Evolutionary conservation across 495 filamentous ascomycete genomes (phyloP).

Genomic region (Aspergillus coremiiformis): DNA sequence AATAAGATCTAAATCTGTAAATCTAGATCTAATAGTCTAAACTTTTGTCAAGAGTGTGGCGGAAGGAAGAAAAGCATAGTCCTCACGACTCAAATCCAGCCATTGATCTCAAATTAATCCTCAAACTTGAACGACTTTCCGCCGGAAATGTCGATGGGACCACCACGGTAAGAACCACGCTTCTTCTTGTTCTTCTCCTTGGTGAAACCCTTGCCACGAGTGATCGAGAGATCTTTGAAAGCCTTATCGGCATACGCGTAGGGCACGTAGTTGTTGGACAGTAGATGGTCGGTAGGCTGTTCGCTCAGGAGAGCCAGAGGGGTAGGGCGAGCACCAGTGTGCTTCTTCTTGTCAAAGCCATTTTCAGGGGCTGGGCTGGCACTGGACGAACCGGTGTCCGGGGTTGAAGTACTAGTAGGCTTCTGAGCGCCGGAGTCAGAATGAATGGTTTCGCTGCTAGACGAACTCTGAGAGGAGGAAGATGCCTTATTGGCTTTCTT

Average conservation of each 20-base stretch:
- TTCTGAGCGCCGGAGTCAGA: constrained; percentile 26
- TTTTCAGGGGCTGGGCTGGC: constrained; percentile 41
- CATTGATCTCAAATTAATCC: constrained; percentile 42
- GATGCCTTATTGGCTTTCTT: constrained; percentile 14
- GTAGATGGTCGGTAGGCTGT: constrained; percentile 40
- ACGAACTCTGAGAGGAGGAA: constrained; percentile 16
- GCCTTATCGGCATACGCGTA: constrained; percentile 88
- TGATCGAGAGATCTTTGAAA: constrained; percentile 77
- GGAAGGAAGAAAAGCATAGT: not conserved
- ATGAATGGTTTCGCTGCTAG: constrained; percentile 28
- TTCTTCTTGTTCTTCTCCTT: constrained; percentile 99
- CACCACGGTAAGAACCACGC: constrained; percentile 79
- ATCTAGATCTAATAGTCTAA: constrained; percentile 17
- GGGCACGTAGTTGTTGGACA: constrained; percentile 64
- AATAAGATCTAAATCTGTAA: constrained; percentile 4
- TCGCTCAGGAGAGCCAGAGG: constrained; percentile 42
- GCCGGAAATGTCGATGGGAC: constrained; percentile 62
- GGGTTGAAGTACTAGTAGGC: constrained; percentile 20
- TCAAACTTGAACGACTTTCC: constrained; percentile 82
- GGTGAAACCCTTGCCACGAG: constrained; percentile 93
- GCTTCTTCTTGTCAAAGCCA: constrained; percentile 44
- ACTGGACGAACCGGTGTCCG: constrained; percentile 28
- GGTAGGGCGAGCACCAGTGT: constrained; percentile 38
- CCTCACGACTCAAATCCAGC: not conserved
- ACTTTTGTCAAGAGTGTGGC: constrained; percentile 2